These are phyloP conservation scores for Gypsophila paniculata DNA, from an alignment of 179 eudicot species.

Conservation along the genomic window DNA sequence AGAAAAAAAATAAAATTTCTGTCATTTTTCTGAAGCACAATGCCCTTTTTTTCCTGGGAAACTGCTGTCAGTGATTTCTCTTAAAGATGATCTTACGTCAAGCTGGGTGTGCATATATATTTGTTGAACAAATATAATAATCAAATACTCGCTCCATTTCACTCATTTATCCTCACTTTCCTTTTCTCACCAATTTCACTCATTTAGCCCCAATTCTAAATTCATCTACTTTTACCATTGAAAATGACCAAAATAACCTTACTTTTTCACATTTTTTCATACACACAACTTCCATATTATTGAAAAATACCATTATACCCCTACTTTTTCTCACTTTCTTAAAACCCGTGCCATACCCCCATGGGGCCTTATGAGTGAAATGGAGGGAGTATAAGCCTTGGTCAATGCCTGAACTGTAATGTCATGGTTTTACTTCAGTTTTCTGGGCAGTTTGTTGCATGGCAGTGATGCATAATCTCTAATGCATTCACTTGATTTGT, in stretches of 20 bases:
- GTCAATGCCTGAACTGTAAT: background rate
- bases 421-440: conserved; percentile 8
- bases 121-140: background rate
- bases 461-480: background rate
- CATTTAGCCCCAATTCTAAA: too few species aligned
- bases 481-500: conserved; percentile 5
- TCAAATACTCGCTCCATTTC: too few species aligned
- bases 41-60: background rate
- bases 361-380: too few species aligned
- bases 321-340: too few species aligned
- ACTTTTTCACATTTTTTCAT: too few species aligned
- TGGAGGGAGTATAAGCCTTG: conserved; percentile 4
- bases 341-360: too few species aligned
- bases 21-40: background rate
- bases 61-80: background rate
- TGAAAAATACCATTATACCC: too few species aligned
- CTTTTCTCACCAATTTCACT: too few species aligned
- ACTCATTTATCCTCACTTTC: too few species aligned
- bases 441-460: conserved; percentile 4
- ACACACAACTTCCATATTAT: too few species aligned
- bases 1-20: background rate
- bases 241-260: too few species aligned
- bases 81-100: background rate
- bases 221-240: too few species aligned
- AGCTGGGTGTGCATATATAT: background rate